A percentile compares a stretch with the other conserved stretches of the same genome.
phyloP scores from a whole-genome alignment of 768 basidiomycete genomes.

The Pulveroboletus sp. region DNA sequence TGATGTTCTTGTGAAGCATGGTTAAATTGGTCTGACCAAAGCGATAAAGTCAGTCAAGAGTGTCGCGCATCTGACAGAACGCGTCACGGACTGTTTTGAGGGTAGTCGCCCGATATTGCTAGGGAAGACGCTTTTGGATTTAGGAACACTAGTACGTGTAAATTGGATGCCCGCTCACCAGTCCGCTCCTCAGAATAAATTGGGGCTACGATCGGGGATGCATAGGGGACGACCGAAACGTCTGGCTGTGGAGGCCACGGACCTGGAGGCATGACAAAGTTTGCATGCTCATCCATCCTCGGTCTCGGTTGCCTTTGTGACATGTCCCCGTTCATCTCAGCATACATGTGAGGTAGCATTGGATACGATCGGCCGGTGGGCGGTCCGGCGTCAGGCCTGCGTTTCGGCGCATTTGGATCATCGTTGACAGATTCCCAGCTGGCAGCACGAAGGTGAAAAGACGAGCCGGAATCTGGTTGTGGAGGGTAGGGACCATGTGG shows the following conservation, averaged over 20 bases:
- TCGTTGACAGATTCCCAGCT: conserved; percentile 48
- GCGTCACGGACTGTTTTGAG: conserved; percentile 40
- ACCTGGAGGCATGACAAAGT: conserved; percentile 27
- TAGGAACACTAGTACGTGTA: conserved; percentile 11
- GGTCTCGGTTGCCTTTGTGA: conserved; percentile 23
- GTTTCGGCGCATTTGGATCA: conserved; percentile 35
- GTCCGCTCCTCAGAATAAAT: conserved; percentile 60
- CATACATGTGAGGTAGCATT: conserved; percentile 32
- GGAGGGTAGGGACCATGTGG: conserved; percentile 26
- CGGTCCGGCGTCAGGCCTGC: conserved; percentile 33
- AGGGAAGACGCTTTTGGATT: conserved; percentile 17
- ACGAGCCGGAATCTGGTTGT: conserved; percentile 27
- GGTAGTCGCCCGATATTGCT: conserved; percentile 45
- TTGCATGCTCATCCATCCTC: conserved; percentile 32
- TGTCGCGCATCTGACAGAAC: conserved; percentile 4
- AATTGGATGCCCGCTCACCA: conserved; percentile 35
- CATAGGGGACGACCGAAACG: conserved; percentile 38
- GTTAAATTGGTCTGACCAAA: conserved; percentile 29
- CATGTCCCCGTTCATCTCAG: conserved; percentile 35
- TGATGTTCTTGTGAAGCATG: conserved; percentile 35
- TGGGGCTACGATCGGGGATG: conserved; percentile 41
- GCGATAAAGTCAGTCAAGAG: conserved; percentile 15
- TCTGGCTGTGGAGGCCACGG: conserved; percentile 36
- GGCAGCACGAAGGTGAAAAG: conserved; percentile 61
- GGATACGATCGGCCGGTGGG: conserved; percentile 34